A percentile compares a stretch with the other conserved stretches of the same genome.
These are phyloP conservation scores for Xylaria sp. DNA, from an alignment of 2,329 filamentous ascomycete species.

Conservation along the genomic window DNA sequence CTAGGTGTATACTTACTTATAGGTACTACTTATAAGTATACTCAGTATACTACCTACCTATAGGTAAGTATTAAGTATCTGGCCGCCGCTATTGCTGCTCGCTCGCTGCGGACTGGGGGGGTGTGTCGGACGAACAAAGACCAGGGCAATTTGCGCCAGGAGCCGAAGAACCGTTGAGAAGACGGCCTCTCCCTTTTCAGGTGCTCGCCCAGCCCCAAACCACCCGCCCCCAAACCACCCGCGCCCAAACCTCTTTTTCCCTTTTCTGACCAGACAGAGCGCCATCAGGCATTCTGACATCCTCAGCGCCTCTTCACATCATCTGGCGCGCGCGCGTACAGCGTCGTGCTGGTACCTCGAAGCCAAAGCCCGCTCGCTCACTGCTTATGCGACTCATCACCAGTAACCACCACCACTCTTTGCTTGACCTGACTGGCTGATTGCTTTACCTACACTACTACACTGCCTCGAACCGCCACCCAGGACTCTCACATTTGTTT, in stretches of 20 bases:
- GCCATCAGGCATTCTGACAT: constrained; percentile 15
- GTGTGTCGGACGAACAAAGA: constrained; percentile 30
- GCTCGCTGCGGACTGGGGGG: constrained; percentile 36
- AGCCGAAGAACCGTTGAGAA: constrained; percentile 35
- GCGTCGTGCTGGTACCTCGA: constrained; percentile 22
- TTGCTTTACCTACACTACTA: constrained; percentile 6
- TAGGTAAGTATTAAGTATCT: constrained; percentile 14
- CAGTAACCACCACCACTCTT: constrained; percentile 12
- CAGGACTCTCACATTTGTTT: constrained; percentile 11
- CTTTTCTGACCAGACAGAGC: constrained; percentile 30
- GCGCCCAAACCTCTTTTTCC: constrained; percentile 35
- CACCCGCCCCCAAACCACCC: constrained; percentile 33
- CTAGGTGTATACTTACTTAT: neutral
- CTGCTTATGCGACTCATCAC: constrained; percentile 30
- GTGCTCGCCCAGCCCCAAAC: constrained; percentile 24
- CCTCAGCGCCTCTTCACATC: constrained; percentile 11
- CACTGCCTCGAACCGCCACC: constrained; percentile 15
- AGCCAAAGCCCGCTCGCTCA: constrained; percentile 12
- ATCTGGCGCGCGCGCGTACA: constrained; percentile 20
- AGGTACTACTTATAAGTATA: neutral
- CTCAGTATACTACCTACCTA: neutral
- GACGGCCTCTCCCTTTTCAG: constrained; percentile 34
- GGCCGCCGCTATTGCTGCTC: too few species aligned
- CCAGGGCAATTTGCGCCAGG: constrained; percentile 31
- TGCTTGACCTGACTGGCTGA: constrained; percentile 16